phyloP scores from a whole-genome alignment of 768 basidiomycete species.

The Mycena sanguinolenta region DNA sequence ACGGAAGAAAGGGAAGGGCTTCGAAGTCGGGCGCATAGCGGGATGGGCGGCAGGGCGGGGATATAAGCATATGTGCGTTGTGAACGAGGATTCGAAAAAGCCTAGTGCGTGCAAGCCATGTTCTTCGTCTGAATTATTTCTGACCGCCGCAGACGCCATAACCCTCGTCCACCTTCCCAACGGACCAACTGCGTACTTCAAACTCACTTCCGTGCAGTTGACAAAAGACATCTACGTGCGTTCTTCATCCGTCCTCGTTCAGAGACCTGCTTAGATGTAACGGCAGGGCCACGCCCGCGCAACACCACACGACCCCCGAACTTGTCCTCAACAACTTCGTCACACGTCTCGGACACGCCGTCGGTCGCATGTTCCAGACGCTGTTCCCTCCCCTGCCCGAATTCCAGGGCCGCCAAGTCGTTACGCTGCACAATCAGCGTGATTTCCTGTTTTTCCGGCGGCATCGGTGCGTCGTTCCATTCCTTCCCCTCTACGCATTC shows the following conservation, averaged over 20 bases:
- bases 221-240: slow-evolving; percentile 89
- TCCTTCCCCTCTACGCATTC: not conserved
- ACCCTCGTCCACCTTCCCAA: slow-evolving; percentile 91
- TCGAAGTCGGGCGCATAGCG: slow-evolving; percentile 91
- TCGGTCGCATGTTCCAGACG: slow-evolving; percentile 96
- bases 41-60: slow-evolving; percentile 93
- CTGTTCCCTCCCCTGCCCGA: slow-evolving; percentile 95
- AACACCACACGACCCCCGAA: slow-evolving; percentile 94
- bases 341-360: slow-evolving; percentile 91
- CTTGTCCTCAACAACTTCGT: slow-evolving; percentile 95
- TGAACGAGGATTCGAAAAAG: slow-evolving; percentile 96
- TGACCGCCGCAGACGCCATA: slow-evolving; percentile 78
- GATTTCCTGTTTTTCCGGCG: slow-evolving; percentile 98
- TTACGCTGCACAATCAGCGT: slow-evolving; percentile 96
- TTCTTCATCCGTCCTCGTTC: slow-evolving; percentile 14
- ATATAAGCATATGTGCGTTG: slow-evolving; percentile 90
- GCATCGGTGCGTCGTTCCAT: slow-evolving; percentile 75
- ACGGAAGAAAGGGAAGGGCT: slow-evolving; percentile 90
- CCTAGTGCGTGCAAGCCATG: slow-evolving; percentile 77
- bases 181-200: slow-evolving; percentile 97
- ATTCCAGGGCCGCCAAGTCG: slow-evolving; percentile 96
- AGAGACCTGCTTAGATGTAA: not conserved
- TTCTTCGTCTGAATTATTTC: not conserved
- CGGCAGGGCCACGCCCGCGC: slow-evolving; percentile 91
- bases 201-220: slow-evolving; percentile 88